Base-by-base conservation (phyloP, 257 asterid species). In the Cordia subcordata region DNA sequence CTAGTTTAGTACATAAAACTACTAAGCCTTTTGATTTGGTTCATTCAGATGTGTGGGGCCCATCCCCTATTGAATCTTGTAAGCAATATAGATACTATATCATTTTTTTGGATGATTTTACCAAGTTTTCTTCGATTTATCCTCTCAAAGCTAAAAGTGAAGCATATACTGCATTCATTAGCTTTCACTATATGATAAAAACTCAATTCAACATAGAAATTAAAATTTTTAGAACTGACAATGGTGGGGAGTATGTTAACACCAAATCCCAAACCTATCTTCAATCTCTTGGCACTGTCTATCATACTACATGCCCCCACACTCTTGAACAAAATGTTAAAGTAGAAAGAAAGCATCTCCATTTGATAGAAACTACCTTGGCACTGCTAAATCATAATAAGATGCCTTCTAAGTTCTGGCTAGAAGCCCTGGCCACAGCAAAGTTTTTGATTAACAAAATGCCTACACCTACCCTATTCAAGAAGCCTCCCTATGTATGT, bases 161-260 rank as follows among this genome's bases (percentile, higher is more conserved):
- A 4, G 58, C 52, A 35, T 51, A 11, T 35, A 15, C 16, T 5
- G 10, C 8, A 5, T 35, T 35, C 17, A 21, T 5, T 5, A 17
- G 10, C 10, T 49, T 51, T 62, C 9, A 33, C 10, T 14, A 19
- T n/a, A 17, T 35, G 23, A 18, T 62, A 11, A 9, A 35, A 35
- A 51, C 17, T 32, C 46, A 17, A 11, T 37, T 62, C 13, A 1
- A 12, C 16, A 0, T 12, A 12, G 5, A 17, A 12, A 20, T 62
- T 12, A 32, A 62, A 18, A 18, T 1, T 1, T 35, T 62, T 0
- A 18, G 17, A 33, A 11, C 39, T 37, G 67, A 62, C 37, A 5
- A 15, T 37, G 67, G 67, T 19, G 38, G 37, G 3, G 59, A 62
- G 37, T 62, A 32, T 17, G 13, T 13, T n/a, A 49, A 10, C 20